phyloP scores from a whole-genome alignment of 2,329 filamentous ascomycete species.

The Claviceps arundinis region DNA sequence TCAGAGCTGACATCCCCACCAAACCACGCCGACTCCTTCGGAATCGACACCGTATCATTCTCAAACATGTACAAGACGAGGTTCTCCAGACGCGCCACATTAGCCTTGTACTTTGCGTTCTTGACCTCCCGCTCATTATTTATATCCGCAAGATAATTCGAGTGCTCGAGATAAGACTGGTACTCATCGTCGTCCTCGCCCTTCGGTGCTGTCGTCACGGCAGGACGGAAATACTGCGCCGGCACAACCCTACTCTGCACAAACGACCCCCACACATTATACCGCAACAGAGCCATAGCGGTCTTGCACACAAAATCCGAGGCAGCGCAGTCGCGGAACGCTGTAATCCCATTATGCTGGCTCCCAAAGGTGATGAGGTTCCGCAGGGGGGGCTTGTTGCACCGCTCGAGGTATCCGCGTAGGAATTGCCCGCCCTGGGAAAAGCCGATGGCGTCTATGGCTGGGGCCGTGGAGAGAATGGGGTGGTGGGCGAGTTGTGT shows the following conservation, averaged over 20 bases:
- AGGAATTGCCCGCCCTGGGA: conserved; percentile 94
- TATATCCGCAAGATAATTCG: conserved; percentile 86
- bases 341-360: conserved; percentile 82
- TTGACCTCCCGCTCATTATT: conserved; percentile 79
- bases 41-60: conserved; percentile 73
- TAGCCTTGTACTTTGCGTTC: conserved; percentile 59
- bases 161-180: conserved; percentile 61
- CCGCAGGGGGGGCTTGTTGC: conserved; percentile 60
- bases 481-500: conserved; percentile 59
- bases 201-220: conserved; percentile 30
- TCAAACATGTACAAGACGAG: conserved; percentile 86
- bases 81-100: conserved; percentile 55
- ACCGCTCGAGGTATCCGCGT: conserved; percentile 79
- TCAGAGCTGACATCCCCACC: conserved; percentile 62
- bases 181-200: conserved; percentile 23
- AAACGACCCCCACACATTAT: conserved; percentile 66
- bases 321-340: conserved; percentile 61
- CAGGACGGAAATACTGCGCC: conserved; percentile 85
- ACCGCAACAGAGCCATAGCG: conserved; percentile 63
- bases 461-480: conserved; percentile 68
- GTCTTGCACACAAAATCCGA: conserved; percentile 71
- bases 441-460: conserved; percentile 85
- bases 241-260: conserved; percentile 76
- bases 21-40: conserved; percentile 87
- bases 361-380: conserved; percentile 80